Evolutionary conservation across 805 yeast species (phyloP).

Genomic region (Kregervanrija pseudodelftensis): DNA sequence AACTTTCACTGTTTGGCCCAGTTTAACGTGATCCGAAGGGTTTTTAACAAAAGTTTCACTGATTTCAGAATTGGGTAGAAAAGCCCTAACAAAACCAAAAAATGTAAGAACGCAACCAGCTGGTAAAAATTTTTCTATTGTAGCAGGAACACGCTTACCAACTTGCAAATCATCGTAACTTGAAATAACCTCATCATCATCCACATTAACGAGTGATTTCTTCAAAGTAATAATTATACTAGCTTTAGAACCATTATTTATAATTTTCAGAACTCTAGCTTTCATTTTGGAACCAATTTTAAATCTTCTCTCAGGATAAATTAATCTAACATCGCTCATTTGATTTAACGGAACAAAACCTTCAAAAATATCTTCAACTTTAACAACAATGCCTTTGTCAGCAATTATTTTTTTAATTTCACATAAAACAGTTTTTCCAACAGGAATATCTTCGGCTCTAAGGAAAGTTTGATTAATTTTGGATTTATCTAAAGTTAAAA

Average conservation of each 20-base stretch:
- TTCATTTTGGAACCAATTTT: constrained; percentile 76
- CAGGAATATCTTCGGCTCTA: constrained; percentile 62
- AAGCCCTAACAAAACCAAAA: constrained; percentile 72
- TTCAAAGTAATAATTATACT: constrained; percentile 65
- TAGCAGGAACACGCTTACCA: constrained; percentile 58
- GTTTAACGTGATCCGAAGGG: constrained; percentile 68
- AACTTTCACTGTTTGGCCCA: constrained; percentile 80
- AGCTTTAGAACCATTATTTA: constrained; percentile 33
- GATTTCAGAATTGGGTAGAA: constrained; percentile 80
- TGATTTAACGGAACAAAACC: constrained; percentile 72
- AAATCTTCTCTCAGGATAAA: constrained; percentile 88
- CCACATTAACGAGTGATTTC: constrained; percentile 70
- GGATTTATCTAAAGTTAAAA: constrained; percentile 62
- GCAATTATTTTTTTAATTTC: constrained; percentile 51
- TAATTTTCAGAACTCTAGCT: constrained; percentile 58
- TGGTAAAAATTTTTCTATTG: constrained; percentile 63
- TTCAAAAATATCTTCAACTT: constrained; percentile 56
- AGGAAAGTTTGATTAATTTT: constrained; percentile 60
- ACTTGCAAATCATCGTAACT: constrained; percentile 31
- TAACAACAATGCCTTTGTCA: constrained; percentile 61
- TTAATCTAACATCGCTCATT: constrained; percentile 75
- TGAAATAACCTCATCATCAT: constrained; percentile 44
- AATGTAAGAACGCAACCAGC: constrained; percentile 81
- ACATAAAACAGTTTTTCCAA: constrained; percentile 58
- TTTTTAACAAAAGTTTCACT: constrained; percentile 78